phyloP scores from a whole-genome alignment of 129 eudicot species.

The sunflower (Helianthus annuus) region HanXRQr2.0-SUNRISE NC_035433.2:56282185-56282684 shows the following conservation, averaged over 20 bases:
- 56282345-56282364: not conserved
- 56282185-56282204: constrained; percentile 34
- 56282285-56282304: constrained; percentile 31
- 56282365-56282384: not conserved
- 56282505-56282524: not conserved
- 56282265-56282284: constrained; percentile 19
- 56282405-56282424: too few relatives aligned
- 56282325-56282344: too few relatives aligned
- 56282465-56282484: not conserved
- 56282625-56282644: constrained; percentile 43
- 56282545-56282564: constrained; percentile 6
- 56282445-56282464: too few relatives aligned
- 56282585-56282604: not conserved
- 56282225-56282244: constrained; percentile 21
- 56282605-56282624: constrained; percentile 29
- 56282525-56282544: not conserved
- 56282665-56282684: constrained; percentile 33
- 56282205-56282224: constrained; percentile 25
- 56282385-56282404: constrained; percentile 5
- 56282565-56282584: constrained; percentile 16
- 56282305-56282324: too few relatives aligned
- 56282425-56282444: too few relatives aligned
- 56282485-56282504: too few relatives aligned
- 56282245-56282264: constrained; percentile 27
- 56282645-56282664: constrained; percentile 46